Evolutionary conservation across 176 grass and related monocot species (phyloP), one percentile per base, ranked within the genome.

Genomic region (Ensete glaucum): DNA sequence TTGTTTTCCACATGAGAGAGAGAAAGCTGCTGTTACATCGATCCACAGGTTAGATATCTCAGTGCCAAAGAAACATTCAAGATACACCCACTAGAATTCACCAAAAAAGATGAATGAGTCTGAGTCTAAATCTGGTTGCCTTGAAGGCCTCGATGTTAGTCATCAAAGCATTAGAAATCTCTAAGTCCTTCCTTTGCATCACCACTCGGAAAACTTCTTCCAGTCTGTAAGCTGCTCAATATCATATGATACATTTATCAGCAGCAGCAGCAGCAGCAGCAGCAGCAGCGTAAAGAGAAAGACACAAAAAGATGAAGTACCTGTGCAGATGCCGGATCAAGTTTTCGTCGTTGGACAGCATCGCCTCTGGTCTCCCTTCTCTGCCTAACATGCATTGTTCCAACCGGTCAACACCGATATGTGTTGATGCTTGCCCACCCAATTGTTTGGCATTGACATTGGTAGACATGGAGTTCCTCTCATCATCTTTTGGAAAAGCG

Each of bases 301-400:
- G 3, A 43, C 4, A 43, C 34, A 43, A 43, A 43, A 43, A 43
- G 34, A 43, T 12, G 77, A 24, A 52, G 71, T 79, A 92, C 87
- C 85, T 85, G 62, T 22, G 54, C 74, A 88, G 72, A 80, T 85
- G 84, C 0, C 85, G 83, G 82, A 83, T 73, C 76, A 81, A 86
- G 23, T 72, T 19, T 52, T 25, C 84, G 67, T 84, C 83, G 73
- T 88, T 82, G 10, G 85, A 55, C 26, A 75, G 57, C 75, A 71
- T 83, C 69, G 84, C 62, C 56, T 78, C 51, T 64, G 69, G 71
- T 54, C 73, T 77, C 63, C 12, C 63, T 64, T 83, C 78, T 86
- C 85, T 84, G 69, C 69, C 66, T 54, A 55, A 15, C 52, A 78
- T 80, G 81, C 73, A 75, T 69, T 80, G 74, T 83, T 90, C 82